Evolutionary conservation across 345 rosid species (phyloP).

Genomic region (Eucalyptus tenuipes): DNA sequence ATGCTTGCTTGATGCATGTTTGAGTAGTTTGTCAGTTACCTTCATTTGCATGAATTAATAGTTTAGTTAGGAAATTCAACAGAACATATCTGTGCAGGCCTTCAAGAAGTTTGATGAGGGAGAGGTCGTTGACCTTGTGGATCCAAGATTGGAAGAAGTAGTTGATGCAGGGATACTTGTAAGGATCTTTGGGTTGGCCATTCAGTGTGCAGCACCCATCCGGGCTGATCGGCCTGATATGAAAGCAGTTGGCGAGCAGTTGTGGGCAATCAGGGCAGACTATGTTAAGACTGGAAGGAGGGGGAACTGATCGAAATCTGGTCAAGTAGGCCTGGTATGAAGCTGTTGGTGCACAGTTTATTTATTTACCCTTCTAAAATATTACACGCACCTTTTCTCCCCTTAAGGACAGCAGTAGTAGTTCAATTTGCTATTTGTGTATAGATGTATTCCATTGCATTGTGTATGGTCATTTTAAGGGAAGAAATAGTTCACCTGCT

Average conservation of each 20-base stretch:
- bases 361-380: background rate
- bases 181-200: constrained; percentile 63
- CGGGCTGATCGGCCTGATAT: constrained; percentile 74
- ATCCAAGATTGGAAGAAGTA: constrained; percentile 47
- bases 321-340: background rate
- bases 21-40: background rate
- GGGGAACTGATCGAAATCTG: background rate
- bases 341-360: background rate
- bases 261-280: constrained; percentile 88
- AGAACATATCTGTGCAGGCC: constrained; percentile 27
- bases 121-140: constrained; percentile 35
- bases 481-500: background rate
- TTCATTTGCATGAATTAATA: background rate
- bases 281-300: constrained; percentile 33
- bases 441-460: background rate
- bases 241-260: constrained; percentile 66
- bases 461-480: background rate
- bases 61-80: background rate
- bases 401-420: background rate
- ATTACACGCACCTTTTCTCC: background rate
- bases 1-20: background rate
- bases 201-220: constrained; percentile 81
- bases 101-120: constrained; percentile 59
- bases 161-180: constrained; percentile 32
- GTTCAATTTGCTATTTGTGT: background rate